Percentiles rank a stretch among this genome's conserved stretches.
These are phyloP conservation scores for Mucor piriformis DNA, from an alignment of 371 early-diverging fungal genomes.

Conservation along the genomic window DNA sequence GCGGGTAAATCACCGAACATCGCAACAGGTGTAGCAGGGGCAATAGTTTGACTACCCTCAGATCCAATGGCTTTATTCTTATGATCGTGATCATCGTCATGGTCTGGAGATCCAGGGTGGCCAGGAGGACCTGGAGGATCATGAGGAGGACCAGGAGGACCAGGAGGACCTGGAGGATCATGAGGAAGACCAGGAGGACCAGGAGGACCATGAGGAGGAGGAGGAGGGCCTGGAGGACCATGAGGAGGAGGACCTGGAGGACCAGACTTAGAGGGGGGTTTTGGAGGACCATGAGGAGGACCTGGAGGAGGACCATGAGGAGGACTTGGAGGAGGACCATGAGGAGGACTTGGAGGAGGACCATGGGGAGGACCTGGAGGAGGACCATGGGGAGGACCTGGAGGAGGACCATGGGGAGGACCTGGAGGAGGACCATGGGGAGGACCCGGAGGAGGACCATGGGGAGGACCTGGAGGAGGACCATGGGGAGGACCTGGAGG, in stretches of 20 bases:
- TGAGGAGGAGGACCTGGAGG: no score
- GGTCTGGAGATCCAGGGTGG: neutral
- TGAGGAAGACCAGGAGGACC: neutral
- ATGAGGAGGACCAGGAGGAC: neutral
- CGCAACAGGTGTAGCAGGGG: neutral
- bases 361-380: neutral
- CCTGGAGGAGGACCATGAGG: neutral
- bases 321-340: neutral
- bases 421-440: neutral
- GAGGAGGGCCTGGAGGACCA: neutral
- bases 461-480: neutral
- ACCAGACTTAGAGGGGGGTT: no score
- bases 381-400: neutral
- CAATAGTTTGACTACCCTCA: neutral
- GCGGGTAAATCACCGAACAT: neutral
- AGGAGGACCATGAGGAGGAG: neutral
- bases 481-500: no score
- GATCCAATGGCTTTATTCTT: neutral
- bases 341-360: neutral
- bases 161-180: neutral
- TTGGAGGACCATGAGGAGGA: neutral
- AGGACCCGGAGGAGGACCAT: neutral
- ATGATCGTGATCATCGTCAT: neutral
- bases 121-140: neutral
- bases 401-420: neutral